Evolutionary conservation across 805 yeast genomes (phyloP), one percentile per base, ranked within the genome.

Genomic region (Kuraishia floccosa): DNA sequence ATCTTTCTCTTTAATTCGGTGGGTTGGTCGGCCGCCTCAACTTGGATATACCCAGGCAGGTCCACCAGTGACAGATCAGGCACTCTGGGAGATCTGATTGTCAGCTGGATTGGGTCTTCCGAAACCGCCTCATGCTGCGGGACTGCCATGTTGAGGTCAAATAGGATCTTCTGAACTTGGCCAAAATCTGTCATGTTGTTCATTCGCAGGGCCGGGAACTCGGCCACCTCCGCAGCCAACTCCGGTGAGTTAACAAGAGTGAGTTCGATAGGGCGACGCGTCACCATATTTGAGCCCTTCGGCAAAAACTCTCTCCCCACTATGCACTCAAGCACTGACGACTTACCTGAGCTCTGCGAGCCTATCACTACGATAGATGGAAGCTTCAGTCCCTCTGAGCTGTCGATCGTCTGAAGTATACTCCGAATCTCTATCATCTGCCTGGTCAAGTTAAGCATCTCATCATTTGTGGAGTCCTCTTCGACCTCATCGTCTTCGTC

Each of bases 271-370:
- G 99, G 99, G 44, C 98, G 70, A 52, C 97, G 72, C 0, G 99
- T 91, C 21, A 93, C 98, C 98, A 91, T 93, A 50, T 93, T 91
- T 25, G 84, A 73, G 20, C 99, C 99, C 54, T 91, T 91, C 22
- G 99, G 99, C 35, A 91, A 60, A 43, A 91, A 91, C 50, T 91
- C 96, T 43, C 83, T 94, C n/a, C 99, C 99, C 4, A 91, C 99
- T 35, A 91, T 82, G 5, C 96, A 73, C 52, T 91, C 98, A 29
- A 91, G 65, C 1, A 91, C 98, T 1, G 97, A 89, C 0, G 96
- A 85, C 53, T 91, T 91, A 27, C 99, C 99, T 26, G 95, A 83
- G 6, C 94, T 82, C 59, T 91, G 99, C 1, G 97, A 89, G 0
- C 99, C 99, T 38, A 91, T 73, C 3, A 91, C 98, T 19, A 91